Evolutionary conservation across 352 stramenopile genomes (phyloP).

Genomic region (Phytophthora vignae): DNA sequence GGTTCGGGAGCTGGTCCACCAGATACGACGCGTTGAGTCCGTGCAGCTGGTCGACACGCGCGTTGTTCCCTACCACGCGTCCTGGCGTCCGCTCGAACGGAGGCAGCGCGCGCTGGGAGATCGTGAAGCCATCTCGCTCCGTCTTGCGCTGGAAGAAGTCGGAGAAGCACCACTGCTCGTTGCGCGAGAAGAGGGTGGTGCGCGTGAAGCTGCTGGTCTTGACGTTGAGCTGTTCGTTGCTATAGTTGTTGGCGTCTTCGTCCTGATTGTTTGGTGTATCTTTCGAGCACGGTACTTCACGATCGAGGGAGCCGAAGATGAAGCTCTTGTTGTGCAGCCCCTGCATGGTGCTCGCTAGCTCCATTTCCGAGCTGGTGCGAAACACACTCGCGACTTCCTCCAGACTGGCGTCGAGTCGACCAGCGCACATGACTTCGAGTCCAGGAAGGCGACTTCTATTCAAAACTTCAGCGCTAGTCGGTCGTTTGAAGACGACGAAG

Average conservation of each 20-base stretch:
- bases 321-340: conserved; percentile 46
- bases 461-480: no score
- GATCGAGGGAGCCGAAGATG: conserved; percentile 46
- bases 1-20: conserved; percentile 44
- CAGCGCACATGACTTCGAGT: conserved; percentile 43
- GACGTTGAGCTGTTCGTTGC: conserved; percentile 36
- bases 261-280: background rate
- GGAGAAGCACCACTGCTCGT: conserved; percentile 51
- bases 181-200: conserved; percentile 35
- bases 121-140: conserved; percentile 41
- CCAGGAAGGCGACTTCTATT: conserved; percentile 11
- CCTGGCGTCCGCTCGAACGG: conserved; percentile 25
- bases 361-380: conserved; percentile 18
- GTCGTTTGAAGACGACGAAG: conserved; percentile 38
- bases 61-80: conserved; percentile 26
- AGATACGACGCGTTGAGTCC: conserved; percentile 43
- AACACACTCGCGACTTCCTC: conserved; percentile 41
- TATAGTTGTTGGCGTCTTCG: background rate
- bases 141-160: conserved; percentile 42
- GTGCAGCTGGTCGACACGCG: conserved; percentile 48
- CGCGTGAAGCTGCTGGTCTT: conserved; percentile 49
- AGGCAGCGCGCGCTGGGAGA: conserved; percentile 39
- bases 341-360: conserved; percentile 37
- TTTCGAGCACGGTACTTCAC: conserved; percentile 27
- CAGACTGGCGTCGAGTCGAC: conserved; percentile 35